Evolutionary conservation across 768 basidiomycete species (phyloP), one percentile per base, ranked within the genome.

Genomic region (Suillus americanus): DNA sequence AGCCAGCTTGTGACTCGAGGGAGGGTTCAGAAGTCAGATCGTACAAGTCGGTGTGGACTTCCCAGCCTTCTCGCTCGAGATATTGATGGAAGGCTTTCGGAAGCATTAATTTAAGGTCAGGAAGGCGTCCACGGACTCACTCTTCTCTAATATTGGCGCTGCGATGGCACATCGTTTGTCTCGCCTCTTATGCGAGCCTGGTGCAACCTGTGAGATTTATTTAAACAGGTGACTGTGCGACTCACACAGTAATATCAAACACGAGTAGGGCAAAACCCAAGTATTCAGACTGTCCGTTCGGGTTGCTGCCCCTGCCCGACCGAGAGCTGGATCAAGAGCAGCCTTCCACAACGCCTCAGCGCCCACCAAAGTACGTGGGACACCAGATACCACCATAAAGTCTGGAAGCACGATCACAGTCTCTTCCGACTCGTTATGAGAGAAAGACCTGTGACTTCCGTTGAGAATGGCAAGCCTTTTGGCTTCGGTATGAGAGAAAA

Each of bases 371-470:
- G 89, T 83, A 40, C 86, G 81, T 28, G 85, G 84, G 16, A 98
- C 87, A 60, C 89, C 89, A 2, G 86, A 83, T 35, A 96, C 84
- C 54, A 95, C 82, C 68, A 88, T 94, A 80, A 89, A 99, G 77
- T 99, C 97, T 7, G 97, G 97, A 70, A 99, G 87, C 2, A 98
- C 85, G 50, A 99, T 82, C 20, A 96, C 91, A 0, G 91, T 91
- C 68, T 96, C 90, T 60, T 81, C 79, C 57, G 85, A 80, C 41
- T 83, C 73, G 63, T 88, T 82, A 61, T 88, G 83, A 6, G 74
- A 72, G 59, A 94, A 77, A 8, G 91, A 87, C 63, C 81, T 81
- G 70, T 94, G 90, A 71, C 90, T 95, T 30, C 92, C 94, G 70
- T 97, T 97, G 53, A 95, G 81, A 41, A 97, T 85, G 3, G 91